Base-by-base conservation (phyloP, 139 green algal species). In the Chlamydomonas asymmetrica region DNA sequence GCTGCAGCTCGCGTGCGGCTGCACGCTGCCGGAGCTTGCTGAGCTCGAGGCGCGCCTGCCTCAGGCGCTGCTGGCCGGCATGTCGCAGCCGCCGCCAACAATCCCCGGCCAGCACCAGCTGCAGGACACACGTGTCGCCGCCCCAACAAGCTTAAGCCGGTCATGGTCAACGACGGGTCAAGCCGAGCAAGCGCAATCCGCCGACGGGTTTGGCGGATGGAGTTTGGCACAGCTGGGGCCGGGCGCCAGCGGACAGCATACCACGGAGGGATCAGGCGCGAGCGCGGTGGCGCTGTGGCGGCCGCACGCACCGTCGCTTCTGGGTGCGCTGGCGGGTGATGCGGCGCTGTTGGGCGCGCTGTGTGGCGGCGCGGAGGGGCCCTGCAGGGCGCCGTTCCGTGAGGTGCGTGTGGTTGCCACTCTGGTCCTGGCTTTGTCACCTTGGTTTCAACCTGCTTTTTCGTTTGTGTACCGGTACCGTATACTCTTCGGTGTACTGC, bases 281-380 rank as follows among this genome's bases (percentile, higher is more conserved):
- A 50, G 32, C 23, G 71, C 71, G 59, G 43, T 77, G 45, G 45
- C 45, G 45, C 45, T 25, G 60, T 57, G 38, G 57, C 41, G 1
- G 71, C 9, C 41, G 23, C 41, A 39, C 0, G 71, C 62, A 6
- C n/a, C 20, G 59, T 57, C 50, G 32, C 71, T 77, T 40, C 22
- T 39, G 40, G 59, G 43, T 57, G 71, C 71, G 45, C 0, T 77
- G 41, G 41, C 71, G 57, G 71, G 71, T 3, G 41, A n/a, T n/a
- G n/a, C 20, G 59, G 71, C 50, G 32, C 71, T 77, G 57, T 7
- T 39, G 40, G 59, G 43, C 59, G 71, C 71, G 45, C 0, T 77
- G 41, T 31, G 59, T 40, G 71, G 71, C 5, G 41, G 41, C 22
- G 25, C 59, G 18, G 71, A 69, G 6, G 71, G 71, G 6, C 71